phyloP scores from a whole-genome alignment of 2,329 filamentous ascomycete species.

The Aspergillus fumigatiaffinis region DNA sequence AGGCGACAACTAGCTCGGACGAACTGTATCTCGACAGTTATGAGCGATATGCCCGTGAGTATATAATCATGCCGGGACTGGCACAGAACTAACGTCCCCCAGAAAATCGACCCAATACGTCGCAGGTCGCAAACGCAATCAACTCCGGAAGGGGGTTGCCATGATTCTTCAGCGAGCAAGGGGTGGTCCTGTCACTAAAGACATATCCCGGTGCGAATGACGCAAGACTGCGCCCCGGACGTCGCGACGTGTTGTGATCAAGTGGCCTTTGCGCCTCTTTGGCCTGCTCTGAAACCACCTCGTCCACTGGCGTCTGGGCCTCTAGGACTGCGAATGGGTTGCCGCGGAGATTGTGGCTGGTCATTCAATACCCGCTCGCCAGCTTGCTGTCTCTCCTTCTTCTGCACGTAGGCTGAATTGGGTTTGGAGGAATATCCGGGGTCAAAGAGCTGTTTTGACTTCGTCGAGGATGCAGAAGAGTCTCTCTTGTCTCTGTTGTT shows the following conservation, averaged over 20 bases:
- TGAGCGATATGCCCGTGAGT: constrained; percentile 57
- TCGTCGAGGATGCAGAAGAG: constrained; percentile 33
- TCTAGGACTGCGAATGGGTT: constrained; percentile 68
- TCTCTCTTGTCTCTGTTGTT: constrained; percentile 41
- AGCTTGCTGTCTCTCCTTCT: constrained; percentile 35
- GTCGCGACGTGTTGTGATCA: constrained; percentile 5
- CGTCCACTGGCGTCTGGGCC: constrained; percentile 74
- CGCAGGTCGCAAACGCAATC: constrained; percentile 56
- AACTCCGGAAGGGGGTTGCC: constrained; percentile 55
- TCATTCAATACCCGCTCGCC: constrained; percentile 39
- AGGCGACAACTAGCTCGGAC: constrained; percentile 63
- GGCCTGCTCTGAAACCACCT: constrained; percentile 72
- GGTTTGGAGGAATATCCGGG: constrained; percentile 67
- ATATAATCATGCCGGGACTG: background rate
- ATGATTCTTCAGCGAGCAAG: constrained; percentile 20
- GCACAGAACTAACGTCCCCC: constrained; percentile 11
- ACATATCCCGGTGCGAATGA: background rate
- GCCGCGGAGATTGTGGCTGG: constrained; percentile 38
- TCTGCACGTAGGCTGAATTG: constrained; percentile 47
- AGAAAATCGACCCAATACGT: constrained; percentile 59
- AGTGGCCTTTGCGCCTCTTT: constrained; percentile 53
- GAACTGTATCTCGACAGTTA: constrained; percentile 66
- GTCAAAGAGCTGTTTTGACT: constrained; percentile 66
- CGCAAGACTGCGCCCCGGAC: background rate
- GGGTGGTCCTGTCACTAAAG: background rate